phyloP scores from a whole-genome alignment of 345 rosid species.

The Gossypium raimondii region DNA sequence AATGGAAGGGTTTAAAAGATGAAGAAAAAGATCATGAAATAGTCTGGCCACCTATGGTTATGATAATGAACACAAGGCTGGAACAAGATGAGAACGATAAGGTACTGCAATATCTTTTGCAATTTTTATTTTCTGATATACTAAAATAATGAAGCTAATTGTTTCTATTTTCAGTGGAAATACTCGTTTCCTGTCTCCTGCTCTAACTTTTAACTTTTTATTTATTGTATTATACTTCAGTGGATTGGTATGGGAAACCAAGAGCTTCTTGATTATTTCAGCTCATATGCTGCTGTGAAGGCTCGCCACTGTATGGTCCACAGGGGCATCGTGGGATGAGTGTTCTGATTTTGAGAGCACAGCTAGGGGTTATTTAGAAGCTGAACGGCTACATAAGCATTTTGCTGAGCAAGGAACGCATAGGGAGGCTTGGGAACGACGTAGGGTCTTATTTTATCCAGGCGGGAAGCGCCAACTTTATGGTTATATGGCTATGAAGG shows the following conservation, averaged over 20 bases:
- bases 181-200: neutral
- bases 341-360: slow-evolving; percentile 67
- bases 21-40: slow-evolving; percentile 72
- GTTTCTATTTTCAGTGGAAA: neutral
- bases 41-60: slow-evolving; percentile 97
- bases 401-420: slow-evolving; percentile 69
- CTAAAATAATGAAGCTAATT: neutral
- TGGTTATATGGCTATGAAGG: slow-evolving; percentile 73
- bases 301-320: slow-evolving; percentile 94
- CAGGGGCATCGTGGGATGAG: slow-evolving; percentile 97
- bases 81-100: slow-evolving; percentile 80
- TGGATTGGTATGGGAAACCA: slow-evolving; percentile 97
- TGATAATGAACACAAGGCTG: slow-evolving; percentile 77
- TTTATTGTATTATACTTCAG: slow-evolving; percentile 33
- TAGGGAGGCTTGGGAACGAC: slow-evolving; percentile 64
- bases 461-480: slow-evolving; percentile 88
- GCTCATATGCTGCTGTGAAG: slow-evolving; percentile 55
- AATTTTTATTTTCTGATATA: neutral
- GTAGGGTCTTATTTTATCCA: slow-evolving; percentile 30
- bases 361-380: slow-evolving; percentile 71
- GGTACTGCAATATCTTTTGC: slow-evolving; percentile 32
- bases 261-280: slow-evolving; percentile 79
- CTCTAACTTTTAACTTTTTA: neutral
- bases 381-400: slow-evolving; percentile 73
- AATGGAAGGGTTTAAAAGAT: slow-evolving; percentile 72